Base-by-base conservation (phyloP, 1,284 basidiomycete genomes). In the Microbotryum silenes-acaulis region DNA sequence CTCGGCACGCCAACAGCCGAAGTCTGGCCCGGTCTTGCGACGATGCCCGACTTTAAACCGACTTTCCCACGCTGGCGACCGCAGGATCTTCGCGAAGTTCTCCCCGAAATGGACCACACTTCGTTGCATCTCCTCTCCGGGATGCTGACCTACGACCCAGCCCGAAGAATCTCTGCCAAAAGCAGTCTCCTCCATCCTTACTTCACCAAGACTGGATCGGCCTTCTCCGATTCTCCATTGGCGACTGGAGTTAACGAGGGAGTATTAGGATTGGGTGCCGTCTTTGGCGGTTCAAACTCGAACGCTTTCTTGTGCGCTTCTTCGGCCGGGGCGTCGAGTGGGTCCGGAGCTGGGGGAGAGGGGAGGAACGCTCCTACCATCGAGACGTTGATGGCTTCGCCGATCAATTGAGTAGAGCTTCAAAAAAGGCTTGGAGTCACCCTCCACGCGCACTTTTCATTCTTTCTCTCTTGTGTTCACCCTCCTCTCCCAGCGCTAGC, bases 1-100 rank as follows among this genome's bases (percentile, higher is more conserved):
- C 81, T 97, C 57, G 94, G 94, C 25, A 98, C 96, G 18, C 94
- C 94, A 3, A 88, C 84, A 70, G 90, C 96, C 71, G 83, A 88
- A 42, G 79, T 78, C 10, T 98, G 94, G 94, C 93, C 93, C 0
- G 92, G 92, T 6, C 87, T 98, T 42, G 83, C 83, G 69, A 79
- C 82, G 60, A 77, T 98, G 63, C 92, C 94, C 2, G 94, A 98
- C 77, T 97, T 94, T 81, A 98, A 98, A 78, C 76, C 89, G 6
- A 86, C 91, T 20, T 98, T 98, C 83, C 94, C 96, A 3, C 89
- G 92, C 75, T 98, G 96, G 96, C 67, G 72, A 54, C 67, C 78
- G 12, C 74, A 76, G 33, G 85, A 89, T 62, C 78, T 96, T 31
- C 75, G 79, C 42, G 78, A 79, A 55, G 80, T 86, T 21, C 84